phyloP scores from a whole-genome alignment of 75 land plant genomes.

The Picea sitchensis region DNA sequence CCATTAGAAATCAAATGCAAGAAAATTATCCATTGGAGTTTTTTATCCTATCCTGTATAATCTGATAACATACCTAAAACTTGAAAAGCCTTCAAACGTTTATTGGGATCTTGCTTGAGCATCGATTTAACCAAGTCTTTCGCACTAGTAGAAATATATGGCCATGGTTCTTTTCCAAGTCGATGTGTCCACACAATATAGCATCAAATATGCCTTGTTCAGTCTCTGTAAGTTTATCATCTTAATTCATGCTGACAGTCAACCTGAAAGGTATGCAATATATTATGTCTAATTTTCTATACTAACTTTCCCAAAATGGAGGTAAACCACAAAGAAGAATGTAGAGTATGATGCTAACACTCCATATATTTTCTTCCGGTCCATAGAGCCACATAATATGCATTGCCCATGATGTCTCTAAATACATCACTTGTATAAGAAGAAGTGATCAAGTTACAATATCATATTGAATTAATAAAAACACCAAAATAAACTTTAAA shows the following conservation, averaged over 20 bases:
- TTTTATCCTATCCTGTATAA: too few species aligned
- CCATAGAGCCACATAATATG: slow-evolving; percentile 84
- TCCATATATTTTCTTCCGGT: slow-evolving; percentile 81
- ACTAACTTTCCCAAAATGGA: slow-evolving; percentile 70
- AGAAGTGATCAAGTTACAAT: too few species aligned
- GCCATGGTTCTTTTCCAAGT: slow-evolving; percentile 78
- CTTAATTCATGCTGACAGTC: not conserved
- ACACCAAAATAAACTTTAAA: too few species aligned
- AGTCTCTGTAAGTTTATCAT: slow-evolving; percentile 44
- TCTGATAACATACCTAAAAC: slow-evolving; percentile 65
- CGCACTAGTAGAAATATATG: slow-evolving; percentile 62
- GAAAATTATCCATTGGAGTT: not conserved
- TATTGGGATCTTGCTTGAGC: slow-evolving; percentile 62
- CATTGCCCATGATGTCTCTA: slow-evolving; percentile 72
- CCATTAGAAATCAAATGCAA: not conserved
- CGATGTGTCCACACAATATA: slow-evolving; percentile 61
- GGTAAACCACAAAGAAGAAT: slow-evolving; percentile 70
- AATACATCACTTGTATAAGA: slow-evolving; percentile 51
- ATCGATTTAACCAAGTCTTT: slow-evolving; percentile 73
- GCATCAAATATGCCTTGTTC: slow-evolving; percentile 88
- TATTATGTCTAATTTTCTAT: not conserved
- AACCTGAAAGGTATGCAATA: not conserved
- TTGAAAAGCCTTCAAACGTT: slow-evolving; percentile 58
- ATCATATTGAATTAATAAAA: too few species aligned
- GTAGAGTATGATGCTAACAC: slow-evolving; percentile 65